These are phyloP conservation scores for Linum tenue DNA, from an alignment of 345 rosid genomes.

Conservation along the genomic window DNA sequence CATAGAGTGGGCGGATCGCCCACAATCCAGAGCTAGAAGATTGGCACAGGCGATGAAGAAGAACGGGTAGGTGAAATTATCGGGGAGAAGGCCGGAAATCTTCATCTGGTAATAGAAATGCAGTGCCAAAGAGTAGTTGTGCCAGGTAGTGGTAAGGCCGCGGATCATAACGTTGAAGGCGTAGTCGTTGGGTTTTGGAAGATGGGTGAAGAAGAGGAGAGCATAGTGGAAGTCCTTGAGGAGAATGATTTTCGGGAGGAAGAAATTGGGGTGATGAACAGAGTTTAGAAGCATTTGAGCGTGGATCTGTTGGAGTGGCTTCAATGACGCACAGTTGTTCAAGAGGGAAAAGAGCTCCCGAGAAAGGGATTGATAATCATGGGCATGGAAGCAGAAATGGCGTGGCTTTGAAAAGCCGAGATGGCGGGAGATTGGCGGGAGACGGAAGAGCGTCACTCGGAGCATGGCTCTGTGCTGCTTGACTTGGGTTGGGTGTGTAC, in stretches of 20 bases:
- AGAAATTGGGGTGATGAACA: constrained; percentile 43
- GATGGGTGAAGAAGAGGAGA: constrained; percentile 42
- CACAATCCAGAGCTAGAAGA: constrained; percentile 34
- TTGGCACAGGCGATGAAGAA: constrained; percentile 57
- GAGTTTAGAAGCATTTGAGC: constrained; percentile 52
- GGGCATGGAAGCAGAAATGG: neutral
- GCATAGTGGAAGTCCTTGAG: constrained; percentile 53
- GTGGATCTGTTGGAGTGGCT: constrained; percentile 50
- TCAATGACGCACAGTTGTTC: constrained; percentile 32
- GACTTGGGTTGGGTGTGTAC: too few species aligned
- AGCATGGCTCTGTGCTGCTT: neutral
- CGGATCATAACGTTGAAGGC: constrained; percentile 79
- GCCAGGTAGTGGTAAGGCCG: constrained; percentile 56
- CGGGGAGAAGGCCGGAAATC: constrained; percentile 40
- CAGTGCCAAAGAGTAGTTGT: constrained; percentile 30
- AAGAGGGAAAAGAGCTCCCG: constrained; percentile 34
- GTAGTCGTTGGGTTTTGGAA: constrained; percentile 49
- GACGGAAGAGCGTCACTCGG: neutral
- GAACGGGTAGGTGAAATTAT: constrained; percentile 73
- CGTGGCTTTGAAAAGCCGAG: neutral
- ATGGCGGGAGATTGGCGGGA: constrained; percentile 4
- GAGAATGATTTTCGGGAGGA: constrained; percentile 57
- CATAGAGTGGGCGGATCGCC: constrained; percentile 44
- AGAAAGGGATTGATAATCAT: neutral
- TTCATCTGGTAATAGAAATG: constrained; percentile 49